Evolutionary conservation across 1,284 basidiomycete species (phyloP), one percentile per base, ranked within the genome.

Genomic region (Puccinia brachypodii): DNA sequence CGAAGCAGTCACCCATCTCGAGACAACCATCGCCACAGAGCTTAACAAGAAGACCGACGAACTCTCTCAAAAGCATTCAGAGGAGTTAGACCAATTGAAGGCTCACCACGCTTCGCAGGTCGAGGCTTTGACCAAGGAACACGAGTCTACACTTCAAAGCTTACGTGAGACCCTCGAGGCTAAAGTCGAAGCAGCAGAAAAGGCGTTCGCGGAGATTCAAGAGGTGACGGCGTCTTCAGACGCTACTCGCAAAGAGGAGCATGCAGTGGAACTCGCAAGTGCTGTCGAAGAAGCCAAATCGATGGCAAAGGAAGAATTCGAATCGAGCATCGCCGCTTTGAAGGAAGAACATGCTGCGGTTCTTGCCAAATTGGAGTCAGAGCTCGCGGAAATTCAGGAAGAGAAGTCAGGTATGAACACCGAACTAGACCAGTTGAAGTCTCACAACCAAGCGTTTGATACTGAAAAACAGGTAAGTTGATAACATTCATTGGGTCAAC

Each of bases 381-480:
- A 78, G 42, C 25, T 78, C 53, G 36, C 42, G 2, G 64, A 78
- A 22, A 38, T 78, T n/a, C 44, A 68, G 25, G 25, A 53, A 38
- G 31, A 44, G 19, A 64, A 78, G 9, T 69, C 47, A 22, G 33
- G 11, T 13, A 31, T 78, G 14, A 31, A 78, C 16, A 47, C 36
- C 2, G 76, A 78, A 33, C 28, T 47, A 28, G 64, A 78, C 33
- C 38, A 78, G 47, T 31, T 78, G 13, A 47, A 19, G 19, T 36
- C 62, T 38, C 62, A 47, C 19, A 47, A 50, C 31, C 25, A 69
- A 56, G 44, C 47, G 22, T 58, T 71, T 1, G 31, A 13, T 11
- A 16, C 60, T 19, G 76, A 78, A 56, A 78, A 78, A 66, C 62
- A 53, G 64, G 76, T 78, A 68, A 53, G 31, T 56, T 4, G 50